phyloP scores from a whole-genome alignment of 2,329 filamentous ascomycete species.

The Tolypocladium pustulatum region DNA sequence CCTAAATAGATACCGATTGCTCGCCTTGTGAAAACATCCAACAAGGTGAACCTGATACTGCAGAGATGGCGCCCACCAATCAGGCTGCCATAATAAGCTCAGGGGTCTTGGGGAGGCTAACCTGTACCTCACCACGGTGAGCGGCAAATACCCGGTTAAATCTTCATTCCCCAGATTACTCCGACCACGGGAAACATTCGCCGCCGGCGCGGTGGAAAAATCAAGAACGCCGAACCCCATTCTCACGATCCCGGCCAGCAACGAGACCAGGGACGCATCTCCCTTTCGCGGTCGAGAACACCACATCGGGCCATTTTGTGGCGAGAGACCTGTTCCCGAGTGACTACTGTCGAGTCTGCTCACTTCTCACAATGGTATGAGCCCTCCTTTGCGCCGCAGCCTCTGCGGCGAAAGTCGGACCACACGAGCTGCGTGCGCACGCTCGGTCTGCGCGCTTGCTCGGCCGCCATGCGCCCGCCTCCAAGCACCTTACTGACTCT shows the following conservation, averaged over 20 bases:
- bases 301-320: not conserved
- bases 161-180: constrained; percentile 8
- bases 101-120: not conserved
- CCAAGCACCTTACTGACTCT: constrained; percentile 6
- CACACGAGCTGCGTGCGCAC: not conserved
- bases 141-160: constrained; percentile 17
- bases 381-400: not conserved
- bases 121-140: constrained; percentile 2
- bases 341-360: not conserved
- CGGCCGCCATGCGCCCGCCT: not conserved
- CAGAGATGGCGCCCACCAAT: not conserved
- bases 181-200: constrained; percentile 17
- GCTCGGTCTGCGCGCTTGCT: not conserved
- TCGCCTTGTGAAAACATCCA: not conserved
- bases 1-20: not conserved
- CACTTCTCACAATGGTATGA: constrained; percentile 7
- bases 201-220: constrained; percentile 16
- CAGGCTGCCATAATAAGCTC: not conserved
- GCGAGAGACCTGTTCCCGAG: not conserved
- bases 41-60: not conserved
- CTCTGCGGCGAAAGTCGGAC: not conserved
- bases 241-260: constrained; percentile 11
- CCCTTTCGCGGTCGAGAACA: constrained; percentile 1
- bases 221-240: constrained; percentile 9
- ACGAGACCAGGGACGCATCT: constrained; percentile 14